phyloP scores from a whole-genome alignment of 352 stramenopile genomes.

The Pythium aquatile region DNA sequence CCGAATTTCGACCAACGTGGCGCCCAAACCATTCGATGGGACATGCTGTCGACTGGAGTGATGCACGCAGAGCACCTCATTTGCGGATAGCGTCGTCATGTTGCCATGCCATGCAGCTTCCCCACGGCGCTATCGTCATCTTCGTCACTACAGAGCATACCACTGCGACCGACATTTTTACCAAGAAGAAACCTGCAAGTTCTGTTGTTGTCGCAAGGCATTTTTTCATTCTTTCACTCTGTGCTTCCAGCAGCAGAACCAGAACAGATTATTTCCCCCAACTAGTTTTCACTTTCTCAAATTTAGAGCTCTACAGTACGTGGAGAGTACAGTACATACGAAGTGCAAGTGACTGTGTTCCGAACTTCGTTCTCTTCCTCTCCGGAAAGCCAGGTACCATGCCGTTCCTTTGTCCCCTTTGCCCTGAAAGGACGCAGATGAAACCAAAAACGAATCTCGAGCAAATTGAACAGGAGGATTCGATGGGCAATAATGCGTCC shows the following conservation, averaged over 20 bases:
- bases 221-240: too few species aligned
- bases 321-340: not conserved
- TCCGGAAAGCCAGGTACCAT: not conserved
- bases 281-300: not conserved
- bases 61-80: not conserved
- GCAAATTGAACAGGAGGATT: slow-evolving; percentile 2
- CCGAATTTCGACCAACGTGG: not conserved
- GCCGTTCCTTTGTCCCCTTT: not conserved
- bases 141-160: not conserved
- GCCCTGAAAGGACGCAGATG: not conserved
- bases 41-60: not conserved
- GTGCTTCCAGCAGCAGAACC: not conserved
- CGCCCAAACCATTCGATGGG: not conserved
- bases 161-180: too few species aligned
- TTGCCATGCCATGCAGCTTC: not conserved
- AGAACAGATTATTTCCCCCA: not conserved
- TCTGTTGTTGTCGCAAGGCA: too few species aligned
- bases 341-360: not conserved
- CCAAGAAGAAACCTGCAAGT: too few species aligned
- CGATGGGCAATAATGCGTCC: not conserved
- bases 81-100: too few species aligned
- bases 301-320: not conserved
- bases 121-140: not conserved
- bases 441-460: slow-evolving; percentile 9
- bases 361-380: not conserved